Evolutionary conservation across 1,284 basidiomycete genomes (phyloP).

Genomic region (Tremellales sp.): DNA sequence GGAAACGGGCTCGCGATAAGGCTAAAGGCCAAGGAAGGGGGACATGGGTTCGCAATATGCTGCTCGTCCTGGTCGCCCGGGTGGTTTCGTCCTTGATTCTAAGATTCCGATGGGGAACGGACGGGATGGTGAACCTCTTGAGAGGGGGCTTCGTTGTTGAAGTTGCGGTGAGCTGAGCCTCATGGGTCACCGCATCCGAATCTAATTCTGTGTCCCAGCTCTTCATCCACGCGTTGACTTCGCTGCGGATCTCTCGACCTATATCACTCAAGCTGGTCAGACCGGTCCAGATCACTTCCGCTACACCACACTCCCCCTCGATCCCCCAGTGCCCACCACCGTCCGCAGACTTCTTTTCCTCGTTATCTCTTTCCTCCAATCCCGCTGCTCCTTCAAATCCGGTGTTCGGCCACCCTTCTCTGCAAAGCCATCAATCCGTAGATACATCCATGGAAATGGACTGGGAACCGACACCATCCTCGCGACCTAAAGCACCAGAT

Average conservation of each 20-base stretch:
- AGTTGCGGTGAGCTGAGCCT: conserved; percentile 12
- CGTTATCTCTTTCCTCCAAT: conserved; percentile 9
- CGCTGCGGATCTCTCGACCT: conserved; percentile 20
- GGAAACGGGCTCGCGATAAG: conserved; percentile 7
- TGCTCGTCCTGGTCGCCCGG: conserved; percentile 11
- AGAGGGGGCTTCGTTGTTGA: conserved; percentile 12
- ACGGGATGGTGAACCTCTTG: neutral
- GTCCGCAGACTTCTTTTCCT: conserved; percentile 3
- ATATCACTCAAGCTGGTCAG: conserved; percentile 24
- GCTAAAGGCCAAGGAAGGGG: conserved; percentile 19
- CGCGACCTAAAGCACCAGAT: neutral
- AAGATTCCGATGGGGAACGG: neutral
- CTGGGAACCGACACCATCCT: conserved; percentile 33
- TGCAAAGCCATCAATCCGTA: conserved; percentile 5
- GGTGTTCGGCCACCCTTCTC: conserved; percentile 35
- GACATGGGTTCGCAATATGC: conserved; percentile 31
- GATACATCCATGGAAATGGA: conserved; percentile 32
- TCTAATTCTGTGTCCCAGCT: conserved; percentile 11
- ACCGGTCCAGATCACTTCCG: conserved; percentile 14
- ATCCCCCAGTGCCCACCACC: conserved; percentile 1
- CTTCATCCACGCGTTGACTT: conserved; percentile 18
- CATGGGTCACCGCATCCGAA: neutral
- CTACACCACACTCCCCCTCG: conserved; percentile 5
- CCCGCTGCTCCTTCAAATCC: conserved; percentile 24
- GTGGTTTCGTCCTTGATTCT: conserved; percentile 1